phyloP scores from a whole-genome alignment of 306 rosid species.

The Myrica gale region DNA sequence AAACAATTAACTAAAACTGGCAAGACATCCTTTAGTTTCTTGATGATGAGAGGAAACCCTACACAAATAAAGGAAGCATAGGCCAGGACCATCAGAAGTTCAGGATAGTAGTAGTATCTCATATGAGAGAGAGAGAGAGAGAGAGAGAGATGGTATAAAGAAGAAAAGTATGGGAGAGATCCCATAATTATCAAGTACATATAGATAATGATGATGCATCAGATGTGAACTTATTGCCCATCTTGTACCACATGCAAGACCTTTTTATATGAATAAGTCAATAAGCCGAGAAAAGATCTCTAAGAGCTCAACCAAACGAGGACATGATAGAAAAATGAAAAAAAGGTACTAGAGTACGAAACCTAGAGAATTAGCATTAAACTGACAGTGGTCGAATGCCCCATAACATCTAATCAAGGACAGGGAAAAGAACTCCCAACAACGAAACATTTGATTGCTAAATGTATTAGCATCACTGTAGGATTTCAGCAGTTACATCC shows the following conservation, averaged over 20 bases:
- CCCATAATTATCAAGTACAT: neutral
- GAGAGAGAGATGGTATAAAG: neutral
- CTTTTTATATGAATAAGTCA: neutral
- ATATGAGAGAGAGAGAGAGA: neutral
- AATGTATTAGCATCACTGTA: neutral
- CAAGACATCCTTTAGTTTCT: constrained; percentile 59
- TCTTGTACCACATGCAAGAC: neutral
- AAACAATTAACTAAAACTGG: constrained; percentile 65
- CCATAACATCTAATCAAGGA: neutral
- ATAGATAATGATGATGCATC: neutral
- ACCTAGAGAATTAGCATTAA: neutral
- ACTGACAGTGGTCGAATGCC: neutral
- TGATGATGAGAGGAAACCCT: constrained; percentile 53
- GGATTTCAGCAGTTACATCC: neutral
- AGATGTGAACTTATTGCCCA: neutral
- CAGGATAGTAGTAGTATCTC: neutral
- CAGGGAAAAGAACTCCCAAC: neutral
- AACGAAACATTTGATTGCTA: neutral
- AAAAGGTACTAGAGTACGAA: neutral
- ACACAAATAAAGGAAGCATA: constrained; percentile 36
- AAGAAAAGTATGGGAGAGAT: neutral
- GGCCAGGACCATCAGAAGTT: constrained; percentile 30
- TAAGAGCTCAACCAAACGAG: neutral
- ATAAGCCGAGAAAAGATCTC: neutral
- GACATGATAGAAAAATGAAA: neutral